Conservation (phyloP, 768 basidiomycete genomes). For the Termitomyces eurrhizus region DNA sequence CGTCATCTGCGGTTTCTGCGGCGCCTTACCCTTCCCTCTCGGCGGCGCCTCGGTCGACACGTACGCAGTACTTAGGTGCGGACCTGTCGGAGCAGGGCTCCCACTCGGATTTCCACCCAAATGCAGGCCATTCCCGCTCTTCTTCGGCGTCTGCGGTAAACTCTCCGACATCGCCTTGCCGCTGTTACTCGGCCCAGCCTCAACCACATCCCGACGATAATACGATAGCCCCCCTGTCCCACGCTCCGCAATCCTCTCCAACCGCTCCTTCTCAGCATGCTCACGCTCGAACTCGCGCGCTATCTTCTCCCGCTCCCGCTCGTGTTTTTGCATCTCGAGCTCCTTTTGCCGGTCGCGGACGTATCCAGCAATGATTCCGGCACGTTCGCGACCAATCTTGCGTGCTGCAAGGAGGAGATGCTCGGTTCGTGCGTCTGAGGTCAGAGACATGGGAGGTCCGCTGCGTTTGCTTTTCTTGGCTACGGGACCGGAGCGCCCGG, state of each 20-base stretch:
- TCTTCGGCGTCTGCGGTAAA: constrained; percentile 19
- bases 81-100: constrained; percentile 9
- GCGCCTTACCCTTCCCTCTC: constrained; percentile 5
- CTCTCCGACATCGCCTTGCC: neutral
- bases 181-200: constrained; percentile 3
- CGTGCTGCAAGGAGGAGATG: constrained; percentile 70
- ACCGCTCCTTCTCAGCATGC: constrained; percentile 24
- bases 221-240: constrained; percentile 16
- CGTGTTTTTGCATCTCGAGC: constrained; percentile 32
- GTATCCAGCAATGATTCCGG: constrained; percentile 51
- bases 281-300: constrained; percentile 28
- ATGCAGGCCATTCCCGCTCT: constrained; percentile 1
- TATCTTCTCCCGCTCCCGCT: constrained; percentile 24
- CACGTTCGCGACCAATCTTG: constrained; percentile 61
- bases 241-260: constrained; percentile 22
- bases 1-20: neutral
- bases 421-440: constrained; percentile 66
- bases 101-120: constrained; percentile 9
- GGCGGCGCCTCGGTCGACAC: constrained; percentile 15
- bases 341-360: constrained; percentile 33
- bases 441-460: constrained; percentile 28
- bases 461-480: constrained; percentile 18
- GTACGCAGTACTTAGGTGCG: neutral
- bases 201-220: constrained; percentile 17
- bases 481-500: neutral